A percentile compares a stretch with the other conserved stretches of the same genome.
Conservation (phyloP, 495 filamentous ascomycete species). For the Aspergillus kassunensis region DNA sequence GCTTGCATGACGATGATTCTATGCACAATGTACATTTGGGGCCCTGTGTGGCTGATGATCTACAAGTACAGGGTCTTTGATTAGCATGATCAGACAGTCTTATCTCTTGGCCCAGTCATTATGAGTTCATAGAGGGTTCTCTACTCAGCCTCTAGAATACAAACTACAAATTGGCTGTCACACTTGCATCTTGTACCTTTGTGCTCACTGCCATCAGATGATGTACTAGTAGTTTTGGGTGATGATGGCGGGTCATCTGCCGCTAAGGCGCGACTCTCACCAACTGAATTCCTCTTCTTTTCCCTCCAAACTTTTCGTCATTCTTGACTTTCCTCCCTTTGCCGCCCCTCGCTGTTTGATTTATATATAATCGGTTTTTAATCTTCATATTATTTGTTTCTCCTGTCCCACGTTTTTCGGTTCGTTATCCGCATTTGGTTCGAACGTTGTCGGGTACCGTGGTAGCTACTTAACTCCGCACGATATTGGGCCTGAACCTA, state of each 20-base stretch:
- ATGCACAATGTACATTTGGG: too few relatives aligned
- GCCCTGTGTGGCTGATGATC: not conserved
- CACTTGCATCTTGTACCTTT: not conserved
- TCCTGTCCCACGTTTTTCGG: not conserved
- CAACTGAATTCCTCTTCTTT: not conserved
- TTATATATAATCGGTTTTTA: not conserved
- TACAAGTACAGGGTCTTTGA: not conserved
- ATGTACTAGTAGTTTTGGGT: not conserved
- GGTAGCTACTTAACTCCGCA: not conserved
- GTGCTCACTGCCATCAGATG: slow-evolving; percentile 5
- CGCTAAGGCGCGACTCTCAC: slow-evolving; percentile 9
- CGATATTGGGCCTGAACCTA: slow-evolving; percentile 4
- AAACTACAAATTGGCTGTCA: too few relatives aligned
- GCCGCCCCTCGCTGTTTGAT: not conserved
- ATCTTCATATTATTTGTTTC: not conserved
- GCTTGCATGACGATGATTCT: too few relatives aligned
- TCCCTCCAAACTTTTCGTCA: not conserved
- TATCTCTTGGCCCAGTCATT: not conserved
- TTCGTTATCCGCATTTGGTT: not conserved
- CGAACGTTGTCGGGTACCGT: not conserved
- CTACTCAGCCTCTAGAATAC: too few relatives aligned
- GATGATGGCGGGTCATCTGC: slow-evolving; percentile 16
- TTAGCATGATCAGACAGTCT: not conserved
- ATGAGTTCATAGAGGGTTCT: too few relatives aligned
- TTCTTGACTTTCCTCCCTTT: not conserved